Evolutionary conservation across 768 basidiomycete species (phyloP), one percentile per base, ranked within the genome.

Genomic region (Porpolomopsis calyptriformis): DNA sequence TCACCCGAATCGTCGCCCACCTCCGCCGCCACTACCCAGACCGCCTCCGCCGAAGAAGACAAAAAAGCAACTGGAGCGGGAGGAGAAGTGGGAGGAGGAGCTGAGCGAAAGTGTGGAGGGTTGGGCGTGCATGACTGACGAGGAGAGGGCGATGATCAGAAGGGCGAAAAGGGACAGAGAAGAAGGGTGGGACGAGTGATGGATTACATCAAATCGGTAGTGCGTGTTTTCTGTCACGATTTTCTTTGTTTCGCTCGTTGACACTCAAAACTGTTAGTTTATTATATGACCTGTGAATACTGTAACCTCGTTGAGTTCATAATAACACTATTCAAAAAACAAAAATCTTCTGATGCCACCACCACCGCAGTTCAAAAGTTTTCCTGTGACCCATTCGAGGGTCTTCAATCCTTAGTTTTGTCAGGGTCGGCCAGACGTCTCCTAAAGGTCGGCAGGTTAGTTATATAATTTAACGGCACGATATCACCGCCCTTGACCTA

Each of bases 61-160:
- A 43, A 86, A 86, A 69, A 88, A 87, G 59, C 77, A 85, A 62
- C 61, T 83, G 19, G 75, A 79, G 55, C 62, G 74, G 55, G 85
- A 88, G 62, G 85, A 88, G 59, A 74, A 72, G 55, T 86, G 86
- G 74, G 85, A 87, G 57, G 77, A 84, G 59, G 85, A 89, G 63
- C 62, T 88, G 47, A 68, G 82, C 20, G 85, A 88, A 51, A 77
- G 69, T 35, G 66, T 83, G 2, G 83, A 84, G 9, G 85, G 84
- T 14, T 77, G 74, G 74, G 65, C 68, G 27, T 62, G 60, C 18
- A 61, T 76, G 63, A 63, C 60, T 25, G 73, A 74, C 58, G 63
- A 61, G 40, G 73, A 76, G 57, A 65, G 78, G 60, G 74, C 64
- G 51, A 66, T 66, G 43, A 59, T 83, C 57, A 71, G 74, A 56